Evolutionary conservation across 2,329 filamentous ascomycete species (phyloP).

Genomic region (Penicillium palitans): DNA sequence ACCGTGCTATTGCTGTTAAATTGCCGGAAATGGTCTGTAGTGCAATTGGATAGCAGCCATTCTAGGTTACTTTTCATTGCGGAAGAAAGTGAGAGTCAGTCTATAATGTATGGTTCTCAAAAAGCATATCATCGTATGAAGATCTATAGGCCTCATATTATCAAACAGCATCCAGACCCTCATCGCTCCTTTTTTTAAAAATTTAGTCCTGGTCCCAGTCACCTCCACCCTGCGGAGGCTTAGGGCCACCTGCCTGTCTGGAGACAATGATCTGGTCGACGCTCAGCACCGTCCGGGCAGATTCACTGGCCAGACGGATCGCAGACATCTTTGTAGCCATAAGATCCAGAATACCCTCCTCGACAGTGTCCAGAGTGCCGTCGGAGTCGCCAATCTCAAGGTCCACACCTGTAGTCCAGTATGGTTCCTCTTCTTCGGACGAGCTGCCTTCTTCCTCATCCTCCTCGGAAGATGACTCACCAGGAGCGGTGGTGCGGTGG

Average conservation of each 20-base stretch:
- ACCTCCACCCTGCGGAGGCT: slow-evolving; percentile 91
- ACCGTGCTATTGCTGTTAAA: not conserved
- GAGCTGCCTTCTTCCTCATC: slow-evolving; percentile 40
- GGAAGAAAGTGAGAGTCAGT: not conserved
- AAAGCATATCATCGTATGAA: slow-evolving; percentile 28
- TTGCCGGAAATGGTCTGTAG: not conserved
- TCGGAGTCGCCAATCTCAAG: slow-evolving; percentile 82
- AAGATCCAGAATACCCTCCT: slow-evolving; percentile 88
- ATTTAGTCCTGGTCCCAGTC: slow-evolving; percentile 67
- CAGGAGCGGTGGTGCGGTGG: slow-evolving; percentile 51
- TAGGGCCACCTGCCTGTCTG: slow-evolving; percentile 93
- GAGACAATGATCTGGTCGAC: slow-evolving; percentile 99
- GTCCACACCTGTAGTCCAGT: slow-evolving; percentile 91
- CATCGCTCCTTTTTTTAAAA: slow-evolving; percentile 13
- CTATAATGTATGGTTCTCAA: slow-evolving; percentile 4
- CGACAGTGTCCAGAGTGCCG: slow-evolving; percentile 80
- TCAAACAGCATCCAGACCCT: slow-evolving; percentile 15
- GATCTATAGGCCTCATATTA: slow-evolving; percentile 27
- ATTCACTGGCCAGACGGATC: slow-evolving; percentile 93
- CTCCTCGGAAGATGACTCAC: slow-evolving; percentile 33
- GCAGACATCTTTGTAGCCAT: slow-evolving; percentile 94
- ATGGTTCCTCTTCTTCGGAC: slow-evolving; percentile 67
- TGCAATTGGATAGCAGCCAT: too few species aligned
- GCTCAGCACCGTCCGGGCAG: slow-evolving; percentile 87
- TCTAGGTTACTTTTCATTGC: not conserved